Evolutionary conservation across 208 protist species (phyloP), one percentile per base, ranked within the genome.

Genomic region (Trypanosoma brucei): DNA sequence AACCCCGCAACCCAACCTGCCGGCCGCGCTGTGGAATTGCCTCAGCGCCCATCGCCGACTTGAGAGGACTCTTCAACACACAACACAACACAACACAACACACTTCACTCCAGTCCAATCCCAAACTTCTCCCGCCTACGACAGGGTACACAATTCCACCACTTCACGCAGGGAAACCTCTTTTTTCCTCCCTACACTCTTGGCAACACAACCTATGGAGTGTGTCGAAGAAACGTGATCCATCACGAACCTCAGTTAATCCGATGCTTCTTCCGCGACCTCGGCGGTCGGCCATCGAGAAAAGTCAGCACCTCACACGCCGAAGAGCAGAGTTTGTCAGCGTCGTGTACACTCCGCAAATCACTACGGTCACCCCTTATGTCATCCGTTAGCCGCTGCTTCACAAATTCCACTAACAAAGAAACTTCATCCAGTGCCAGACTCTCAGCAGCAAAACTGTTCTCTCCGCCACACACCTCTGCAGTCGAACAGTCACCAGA

Each of bases 251-350:
- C 54, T 80, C 62, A 93, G 65, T 93, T 93, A 49, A 83, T 75
- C 36, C 86, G 82, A 52, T 76, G 73, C 62, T 93, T 93, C 57
- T 84, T 89, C 60, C 72, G 71, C 1, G 31, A 54, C 2, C 71
- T 65, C 3, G 80, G 83, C 3, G 72, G 68, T 39, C 71, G 72
- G 1, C 86, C 86, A 40, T 88, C 83, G 1, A 87, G 55, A 37
- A 79, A 84, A 4, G 72, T 68, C 9, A 88, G 59, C 30, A 90
- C 71, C 35, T 59, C 53, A 55, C 68, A 55, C 1, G 77, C 74
- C 8, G 63, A 51, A 55, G 68, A 70, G 59, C 86, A 92, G n/a
- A 85, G 1, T 42, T 84, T 80, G 35, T 65, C 49, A 22, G 54
- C 74, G 35, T 70, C 14, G 39, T 68, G 0, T 14, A 48, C 44